A percentile compares a stretch with the other conserved stretches of the same genome.
Conservation (phyloP, 164 flowering plant genomes). For the Magnolia officinalis region DNA sequence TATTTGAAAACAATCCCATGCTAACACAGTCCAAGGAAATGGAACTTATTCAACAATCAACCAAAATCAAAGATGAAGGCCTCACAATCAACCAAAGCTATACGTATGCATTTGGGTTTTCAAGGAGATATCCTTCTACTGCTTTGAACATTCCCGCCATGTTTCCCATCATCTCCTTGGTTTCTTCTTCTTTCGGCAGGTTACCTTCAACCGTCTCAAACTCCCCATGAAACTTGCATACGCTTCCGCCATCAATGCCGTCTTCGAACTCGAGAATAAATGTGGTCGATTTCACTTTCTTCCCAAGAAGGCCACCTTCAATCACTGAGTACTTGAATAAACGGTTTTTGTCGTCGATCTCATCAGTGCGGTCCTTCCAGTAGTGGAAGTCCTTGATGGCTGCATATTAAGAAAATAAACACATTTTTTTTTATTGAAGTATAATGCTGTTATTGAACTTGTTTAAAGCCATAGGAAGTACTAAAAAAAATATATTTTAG, state of each 20-base stretch:
- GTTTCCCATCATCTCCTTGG: slow-evolving; percentile 3
- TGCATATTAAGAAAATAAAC: neutral
- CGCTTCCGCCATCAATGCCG: neutral
- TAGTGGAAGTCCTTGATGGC: neutral
- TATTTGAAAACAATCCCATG: no score
- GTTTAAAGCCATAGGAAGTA: neutral
- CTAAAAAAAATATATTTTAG: neutral
- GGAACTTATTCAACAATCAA: no score
- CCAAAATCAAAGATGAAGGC: no score
- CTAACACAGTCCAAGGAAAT: no score
- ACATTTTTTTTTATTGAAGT: neutral
- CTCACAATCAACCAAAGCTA: neutral
- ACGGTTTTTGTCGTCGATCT: slow-evolving; percentile 1
- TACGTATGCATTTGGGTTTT: neutral
- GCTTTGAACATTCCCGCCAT: slow-evolving; percentile 2
- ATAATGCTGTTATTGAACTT: no score
- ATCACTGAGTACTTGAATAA: slow-evolving; percentile 2
- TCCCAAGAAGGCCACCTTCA: slow-evolving; percentile 8
- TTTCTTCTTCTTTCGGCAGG: neutral
- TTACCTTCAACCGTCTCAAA: neutral
- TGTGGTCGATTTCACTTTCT: neutral
- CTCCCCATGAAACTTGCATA: neutral
- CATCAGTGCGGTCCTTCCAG: slow-evolving; percentile 3
- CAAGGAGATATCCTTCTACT: slow-evolving; percentile 2
- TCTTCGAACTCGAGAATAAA: slow-evolving; percentile 4